Evolutionary conservation across 805 yeast genomes (phyloP).

Genomic region (Wickerhamiella azymoides): DNA sequence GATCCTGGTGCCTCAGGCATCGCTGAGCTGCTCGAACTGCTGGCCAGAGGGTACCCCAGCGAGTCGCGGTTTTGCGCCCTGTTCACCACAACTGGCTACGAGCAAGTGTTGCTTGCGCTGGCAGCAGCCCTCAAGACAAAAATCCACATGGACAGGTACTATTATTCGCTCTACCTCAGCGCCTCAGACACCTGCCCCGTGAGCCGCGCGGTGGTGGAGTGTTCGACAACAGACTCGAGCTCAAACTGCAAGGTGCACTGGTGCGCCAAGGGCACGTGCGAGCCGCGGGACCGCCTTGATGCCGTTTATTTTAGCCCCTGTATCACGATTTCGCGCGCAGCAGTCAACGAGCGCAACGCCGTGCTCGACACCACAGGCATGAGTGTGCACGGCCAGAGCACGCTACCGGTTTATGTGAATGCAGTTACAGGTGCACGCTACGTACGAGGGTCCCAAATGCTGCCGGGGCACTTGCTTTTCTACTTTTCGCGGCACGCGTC

Average conservation of each 20-base stretch:
- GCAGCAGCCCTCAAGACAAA: slow-evolving; percentile 18
- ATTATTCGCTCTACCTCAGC: slow-evolving; percentile 17
- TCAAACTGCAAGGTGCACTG: slow-evolving; percentile 16
- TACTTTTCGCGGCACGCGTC: slow-evolving; percentile 25
- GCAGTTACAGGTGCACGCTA: slow-evolving; percentile 12
- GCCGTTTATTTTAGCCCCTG: slow-evolving; percentile 13
- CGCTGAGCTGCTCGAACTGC: slow-evolving; percentile 22
- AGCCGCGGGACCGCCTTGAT: slow-evolving; percentile 11
- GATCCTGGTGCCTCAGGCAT: slow-evolving; percentile 33
- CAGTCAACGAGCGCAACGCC: slow-evolving; percentile 10
- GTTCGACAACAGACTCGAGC: slow-evolving; percentile 12
- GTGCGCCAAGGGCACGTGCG: slow-evolving; percentile 15
- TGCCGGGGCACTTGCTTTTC: slow-evolving; percentile 19
- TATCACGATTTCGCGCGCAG: slow-evolving; percentile 8
- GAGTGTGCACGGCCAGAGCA: slow-evolving; percentile 8
- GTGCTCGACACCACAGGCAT: slow-evolving; percentile 7
- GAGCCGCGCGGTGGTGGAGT: slow-evolving; percentile 13
- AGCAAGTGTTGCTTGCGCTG: slow-evolving; percentile 36
- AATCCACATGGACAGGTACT: slow-evolving; percentile 25
- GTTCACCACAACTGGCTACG: slow-evolving; percentile 37
- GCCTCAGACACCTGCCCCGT: slow-evolving; percentile 17
- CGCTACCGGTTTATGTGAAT: slow-evolving; percentile 6
- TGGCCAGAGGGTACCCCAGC: slow-evolving; percentile 31
- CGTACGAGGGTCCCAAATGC: slow-evolving; percentile 12
- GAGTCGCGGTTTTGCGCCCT: slow-evolving; percentile 30